Base-by-base conservation (phyloP, 2,329 filamentous ascomycete species). In the Fusarium pseudograminearum region DNA sequence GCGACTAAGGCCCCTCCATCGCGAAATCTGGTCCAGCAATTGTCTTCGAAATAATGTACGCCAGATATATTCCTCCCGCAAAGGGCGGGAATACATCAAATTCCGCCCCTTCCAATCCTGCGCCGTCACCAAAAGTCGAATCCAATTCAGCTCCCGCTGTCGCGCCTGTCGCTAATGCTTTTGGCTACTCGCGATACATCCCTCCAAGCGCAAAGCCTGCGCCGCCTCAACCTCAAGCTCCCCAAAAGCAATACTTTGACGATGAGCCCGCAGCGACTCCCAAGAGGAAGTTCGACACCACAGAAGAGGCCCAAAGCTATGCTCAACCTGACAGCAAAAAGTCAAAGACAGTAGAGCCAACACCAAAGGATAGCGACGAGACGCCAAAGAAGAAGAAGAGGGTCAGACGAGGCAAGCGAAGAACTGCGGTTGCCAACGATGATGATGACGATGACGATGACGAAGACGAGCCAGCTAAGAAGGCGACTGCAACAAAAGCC, bases 181-280 rank as follows among this genome's bases (percentile, higher is more conserved):
- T 74, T 60, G 69, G 65, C 50, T 83, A 83, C 68, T 77, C 82
- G 45, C 79, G 83, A 63, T 84, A 85, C 65, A 74, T 84, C 28
- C 61, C 61, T 12, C 82, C 80, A 1, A 73, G 74, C 38, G 62
- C 74, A 47, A 78, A 77, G 59, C 31, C 70, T 20, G 57, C 65
- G 20, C n/a, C 62, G 9, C 31, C 61, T 20, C 57, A 56, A 34
- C 48, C 34, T 10, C 30, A 22, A 14, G 52, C 51, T 44, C 51
- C 72, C 7, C 58, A 65, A 36, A 64, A 72, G 7, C 72, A 74
- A 41, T 75, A 71, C 52, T 75, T 79, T 50, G 72, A 77, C n/a
- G 75, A 79, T 12, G 71, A 78, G 46, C 53, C 73, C 1, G 74
- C 58, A 14, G 62, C 70, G 9, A 75, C 68, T 20, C 47, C 76